Conservation (phyloP, 768 basidiomycete genomes). For the Agaricus blazei region DNA sequence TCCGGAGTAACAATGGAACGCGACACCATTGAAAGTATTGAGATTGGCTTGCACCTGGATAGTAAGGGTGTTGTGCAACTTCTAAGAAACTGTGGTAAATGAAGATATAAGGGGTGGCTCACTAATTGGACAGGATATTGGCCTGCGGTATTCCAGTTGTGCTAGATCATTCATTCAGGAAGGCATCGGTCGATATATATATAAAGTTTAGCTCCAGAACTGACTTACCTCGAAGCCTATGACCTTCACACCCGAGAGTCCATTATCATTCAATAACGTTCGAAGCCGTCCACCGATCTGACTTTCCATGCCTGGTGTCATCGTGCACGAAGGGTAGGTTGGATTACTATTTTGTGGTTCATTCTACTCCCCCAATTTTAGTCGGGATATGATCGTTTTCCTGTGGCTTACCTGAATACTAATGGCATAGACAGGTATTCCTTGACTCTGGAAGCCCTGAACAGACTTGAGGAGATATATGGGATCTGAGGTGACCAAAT, state of each 20-base stretch:
- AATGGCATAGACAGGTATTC: conserved; percentile 59
- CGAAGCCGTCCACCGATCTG: conserved; percentile 53
- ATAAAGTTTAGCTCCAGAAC: neutral
- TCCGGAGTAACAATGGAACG: conserved; percentile 72
- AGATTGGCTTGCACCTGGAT: conserved; percentile 51
- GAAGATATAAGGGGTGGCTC: conserved; percentile 5
- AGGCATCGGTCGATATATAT: neutral
- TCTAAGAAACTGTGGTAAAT: neutral
- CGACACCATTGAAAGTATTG: conserved; percentile 55
- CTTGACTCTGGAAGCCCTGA: conserved; percentile 61
- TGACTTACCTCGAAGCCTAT: conserved; percentile 42
- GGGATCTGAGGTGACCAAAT: conserved; percentile 41
- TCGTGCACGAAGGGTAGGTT: conserved; percentile 61
- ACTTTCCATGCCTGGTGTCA: conserved; percentile 53
- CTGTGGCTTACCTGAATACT: conserved; percentile 37
- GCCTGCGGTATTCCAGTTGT: conserved; percentile 69
- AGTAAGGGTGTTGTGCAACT: neutral
- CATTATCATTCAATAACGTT: conserved; percentile 56
- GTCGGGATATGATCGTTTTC: neutral
- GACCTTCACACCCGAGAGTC: conserved; percentile 53
- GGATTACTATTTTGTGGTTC: conserved; percentile 55
- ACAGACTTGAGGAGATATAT: conserved; percentile 69
- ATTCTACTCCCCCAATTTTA: conserved; percentile 23
- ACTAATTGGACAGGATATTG: conserved; percentile 53
- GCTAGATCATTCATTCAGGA: conserved; percentile 31